Evolutionary conservation across 2,329 filamentous ascomycete species (phyloP), one percentile per base, ranked within the genome.

Genomic region (Paramyrothecium sp.): DNA sequence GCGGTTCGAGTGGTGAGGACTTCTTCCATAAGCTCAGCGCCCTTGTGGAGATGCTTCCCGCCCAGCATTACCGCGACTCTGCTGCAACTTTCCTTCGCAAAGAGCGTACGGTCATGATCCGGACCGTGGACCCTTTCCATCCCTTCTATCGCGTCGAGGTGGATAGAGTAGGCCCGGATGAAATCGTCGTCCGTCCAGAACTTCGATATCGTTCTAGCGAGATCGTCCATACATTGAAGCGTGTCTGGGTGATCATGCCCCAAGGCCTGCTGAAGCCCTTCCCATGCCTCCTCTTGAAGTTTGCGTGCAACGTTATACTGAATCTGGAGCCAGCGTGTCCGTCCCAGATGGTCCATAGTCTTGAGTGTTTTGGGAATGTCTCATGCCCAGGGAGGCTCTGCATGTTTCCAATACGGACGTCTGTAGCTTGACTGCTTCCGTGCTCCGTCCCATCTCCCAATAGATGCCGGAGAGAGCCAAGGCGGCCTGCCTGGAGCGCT

Each of bases 301-400:
- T 26, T 10, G 3, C 20, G 19, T 7, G 56, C 56, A 7, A n/a
- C 19, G 16, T 33, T 33, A 22, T 54, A 58, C 53, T 38, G 30
- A 11, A 52, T 52, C 46, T 55, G 56, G 21, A 52, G 56, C 56
- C 56, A 58, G 10, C 30, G 56, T 7, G 48, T 58, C 7, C n/a
- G 5, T 12, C 56, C 56, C 22, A 58, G 41, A 23, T 44, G 20
- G 20, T 34, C 23, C 56, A 51, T 52, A 3, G 56, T 58, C 10
- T 58, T 52, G 3, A 16, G 47, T n/a, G 54, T 46, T 3, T 20
- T 4, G n/a, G 16, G 21, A n/a, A n/a, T n/a, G n/a, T n/a, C n/a
- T n/a, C n/a, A n/a, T n/a, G 8, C 55, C 50, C 11, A 56, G 38
- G 21, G n/a, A 22, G 22, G 47, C 3, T n/a, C 8, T 21, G 16